Percentiles rank a stretch among this genome's conserved stretches.
Evolutionary conservation across 192 early-diverging fungal species (phyloP).

Genomic region (Coemansia biformis): DNA sequence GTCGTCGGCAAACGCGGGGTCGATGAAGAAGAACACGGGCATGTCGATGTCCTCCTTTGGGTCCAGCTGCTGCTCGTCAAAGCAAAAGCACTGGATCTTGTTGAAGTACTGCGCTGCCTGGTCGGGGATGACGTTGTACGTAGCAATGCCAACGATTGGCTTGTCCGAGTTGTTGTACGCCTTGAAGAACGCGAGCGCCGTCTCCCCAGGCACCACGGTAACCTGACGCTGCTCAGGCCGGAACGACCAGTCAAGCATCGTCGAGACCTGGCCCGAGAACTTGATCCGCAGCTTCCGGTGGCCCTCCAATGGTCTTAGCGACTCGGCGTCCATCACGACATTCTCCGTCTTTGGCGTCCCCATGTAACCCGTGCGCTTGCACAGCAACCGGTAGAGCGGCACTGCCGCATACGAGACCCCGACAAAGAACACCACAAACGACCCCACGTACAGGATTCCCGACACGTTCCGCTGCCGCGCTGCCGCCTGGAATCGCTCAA

Average conservation of each 20-base stretch:
- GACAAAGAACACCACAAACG: conserved; percentile 76
- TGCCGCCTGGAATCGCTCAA: conserved; percentile 23
- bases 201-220: conserved; percentile 90
- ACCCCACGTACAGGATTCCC: conserved; percentile 67
- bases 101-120: conserved; percentile 96
- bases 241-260: conserved; percentile 83
- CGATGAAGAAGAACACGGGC: conserved; percentile 97
- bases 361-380: conserved; percentile 85
- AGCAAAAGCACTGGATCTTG: conserved; percentile 99
- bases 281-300: conserved; percentile 61
- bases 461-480: conserved; percentile 37
- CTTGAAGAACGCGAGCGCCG: conserved; percentile 92
- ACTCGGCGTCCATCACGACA: conserved; percentile 54
- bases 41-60: conserved; percentile 91
- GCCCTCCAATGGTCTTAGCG: conserved; percentile 58
- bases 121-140: conserved; percentile 91
- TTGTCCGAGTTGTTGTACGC: conserved; percentile 81
- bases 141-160: conserved; percentile 91
- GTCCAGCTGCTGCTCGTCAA: conserved; percentile 92
- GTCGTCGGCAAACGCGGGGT: conserved; percentile 92
- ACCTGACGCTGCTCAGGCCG: conserved; percentile 82
- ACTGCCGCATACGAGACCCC: conserved; percentile 91
- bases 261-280: conserved; percentile 70
- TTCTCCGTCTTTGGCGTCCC: conserved; percentile 81
- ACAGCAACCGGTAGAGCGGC: conserved; percentile 91